A percentile compares a stretch with the other conserved stretches of the same genome.
These are phyloP conservation scores for Saccharomycopsis capsularis DNA, from an alignment of 805 yeast species.

Conservation along the genomic window DNA sequence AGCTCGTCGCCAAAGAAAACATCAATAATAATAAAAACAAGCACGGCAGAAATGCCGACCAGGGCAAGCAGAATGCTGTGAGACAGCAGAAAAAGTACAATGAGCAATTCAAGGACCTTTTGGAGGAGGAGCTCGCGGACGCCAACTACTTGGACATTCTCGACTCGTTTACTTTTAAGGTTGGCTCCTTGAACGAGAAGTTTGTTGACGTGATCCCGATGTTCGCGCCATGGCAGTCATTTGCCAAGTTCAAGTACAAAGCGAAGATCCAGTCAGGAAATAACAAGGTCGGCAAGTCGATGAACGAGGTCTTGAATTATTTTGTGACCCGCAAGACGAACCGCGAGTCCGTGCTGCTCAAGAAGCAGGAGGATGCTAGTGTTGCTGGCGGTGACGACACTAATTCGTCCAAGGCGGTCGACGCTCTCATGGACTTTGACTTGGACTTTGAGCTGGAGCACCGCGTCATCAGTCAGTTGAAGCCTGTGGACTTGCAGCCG, in stretches of 20 bases:
- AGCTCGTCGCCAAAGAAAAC: constrained; percentile 24
- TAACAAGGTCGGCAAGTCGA: constrained; percentile 82
- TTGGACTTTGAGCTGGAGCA: constrained; percentile 69
- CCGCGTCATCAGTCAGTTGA: constrained; percentile 46
- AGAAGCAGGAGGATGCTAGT: constrained; percentile 36
- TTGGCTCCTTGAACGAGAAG: constrained; percentile 36
- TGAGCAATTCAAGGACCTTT: constrained; percentile 19
- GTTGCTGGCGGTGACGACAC: constrained; percentile 8
- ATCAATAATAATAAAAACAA: constrained; percentile 25
- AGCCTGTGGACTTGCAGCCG: constrained; percentile 60
- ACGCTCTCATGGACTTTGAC: constrained; percentile 27
- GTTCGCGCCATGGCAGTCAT: constrained; percentile 88
- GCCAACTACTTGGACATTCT: constrained; percentile 36
- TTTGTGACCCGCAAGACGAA: constrained; percentile 44
- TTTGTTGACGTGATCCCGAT: constrained; percentile 67
- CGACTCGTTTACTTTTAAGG: constrained; percentile 31
- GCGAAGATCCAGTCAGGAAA: constrained; percentile 73
- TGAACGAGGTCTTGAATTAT: constrained; percentile 57
- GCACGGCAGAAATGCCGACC: neutral
- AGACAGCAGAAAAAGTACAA: constrained; percentile 19
- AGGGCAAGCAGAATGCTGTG: constrained; percentile 16
- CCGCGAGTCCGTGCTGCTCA: constrained; percentile 27
- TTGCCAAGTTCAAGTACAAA: constrained; percentile 69
- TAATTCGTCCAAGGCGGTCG: neutral
- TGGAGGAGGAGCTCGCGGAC: constrained; percentile 14